Percentiles rank a stretch among this genome's conserved stretches.
phyloP scores from a whole-genome alignment of 208 protist genomes.

The Leishmania gerbilli region DNA sequence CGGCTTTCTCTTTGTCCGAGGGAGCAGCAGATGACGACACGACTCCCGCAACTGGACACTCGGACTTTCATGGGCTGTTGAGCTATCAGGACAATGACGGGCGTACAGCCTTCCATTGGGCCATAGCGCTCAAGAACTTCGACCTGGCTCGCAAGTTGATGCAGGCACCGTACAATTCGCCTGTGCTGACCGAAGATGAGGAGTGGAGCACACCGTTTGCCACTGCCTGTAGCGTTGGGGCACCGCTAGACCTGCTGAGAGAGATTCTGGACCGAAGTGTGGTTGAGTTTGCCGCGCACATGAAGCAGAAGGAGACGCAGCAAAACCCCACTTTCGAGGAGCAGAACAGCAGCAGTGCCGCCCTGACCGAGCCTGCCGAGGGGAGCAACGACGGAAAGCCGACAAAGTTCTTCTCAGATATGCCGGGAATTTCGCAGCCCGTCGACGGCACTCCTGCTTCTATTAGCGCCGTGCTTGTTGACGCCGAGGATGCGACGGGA shows the following conservation, averaged over 20 bases:
- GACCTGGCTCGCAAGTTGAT: slow-evolving; percentile 65
- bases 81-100: slow-evolving; percentile 83
- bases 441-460: slow-evolving; percentile 3
- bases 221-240: slow-evolving; percentile 80
- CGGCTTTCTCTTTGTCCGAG: neutral
- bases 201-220: slow-evolving; percentile 73
- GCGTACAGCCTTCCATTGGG: slow-evolving; percentile 91
- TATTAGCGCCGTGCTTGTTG: slow-evolving; percentile 33
- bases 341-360: neutral
- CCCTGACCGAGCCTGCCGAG: no score
- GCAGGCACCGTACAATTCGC: slow-evolving; percentile 53
- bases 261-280: slow-evolving; percentile 58
- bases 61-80: slow-evolving; percentile 55
- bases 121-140: slow-evolving; percentile 78
- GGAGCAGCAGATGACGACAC: slow-evolving; percentile 7
- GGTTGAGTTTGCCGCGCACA: slow-evolving; percentile 27
- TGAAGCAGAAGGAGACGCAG: slow-evolving; percentile 14
- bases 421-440: slow-evolving; percentile 1
- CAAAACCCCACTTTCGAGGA: neutral
- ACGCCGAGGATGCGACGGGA: slow-evolving; percentile 56
- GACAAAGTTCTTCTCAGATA: neutral
- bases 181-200: slow-evolving; percentile 73
- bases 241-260: slow-evolving; percentile 57
- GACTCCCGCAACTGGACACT: neutral
- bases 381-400: neutral